A percentile compares a stretch with the other conserved stretches of the same genome.
These are phyloP conservation scores for Apostasia shenzhenica DNA, from an alignment of 106 monocot genomes.

Conservation along the genomic window DNA sequence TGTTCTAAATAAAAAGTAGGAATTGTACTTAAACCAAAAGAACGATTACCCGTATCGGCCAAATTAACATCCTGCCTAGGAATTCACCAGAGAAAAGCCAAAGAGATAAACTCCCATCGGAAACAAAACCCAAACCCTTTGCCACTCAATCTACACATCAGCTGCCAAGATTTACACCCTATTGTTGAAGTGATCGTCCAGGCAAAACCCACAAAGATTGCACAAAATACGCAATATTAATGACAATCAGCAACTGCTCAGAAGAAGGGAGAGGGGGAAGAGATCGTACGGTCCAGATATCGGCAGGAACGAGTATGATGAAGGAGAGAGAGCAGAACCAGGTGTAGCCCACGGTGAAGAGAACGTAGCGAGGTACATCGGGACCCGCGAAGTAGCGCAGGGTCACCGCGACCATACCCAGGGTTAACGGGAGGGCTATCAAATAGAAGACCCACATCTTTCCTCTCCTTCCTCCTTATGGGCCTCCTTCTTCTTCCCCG, in stretches of 20 bases:
- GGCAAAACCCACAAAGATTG: too few relatives aligned
- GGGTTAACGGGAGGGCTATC: slow-evolving; percentile 85
- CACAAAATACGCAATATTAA: neutral
- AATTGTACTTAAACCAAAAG: too few relatives aligned
- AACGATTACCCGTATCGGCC: too few relatives aligned
- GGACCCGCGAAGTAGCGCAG: slow-evolving; percentile 95
- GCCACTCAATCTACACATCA: too few relatives aligned
- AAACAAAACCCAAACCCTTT: too few relatives aligned
- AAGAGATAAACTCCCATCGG: too few relatives aligned
- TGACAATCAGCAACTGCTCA: neutral
- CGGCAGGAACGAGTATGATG: slow-evolving; percentile 98
- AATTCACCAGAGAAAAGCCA: too few relatives aligned
- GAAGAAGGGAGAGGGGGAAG: neutral
- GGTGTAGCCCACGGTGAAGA: slow-evolving; percentile 93
- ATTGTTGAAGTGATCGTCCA: too few relatives aligned
- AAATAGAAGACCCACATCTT: slow-evolving; percentile 96
- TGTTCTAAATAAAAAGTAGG: too few relatives aligned
- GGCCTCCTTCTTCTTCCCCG: slow-evolving; percentile 1
- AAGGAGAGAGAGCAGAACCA: slow-evolving; percentile 99
- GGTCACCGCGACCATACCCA: slow-evolving; percentile 88
- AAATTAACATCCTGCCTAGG: too few relatives aligned
- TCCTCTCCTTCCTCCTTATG: slow-evolving; percentile 2
- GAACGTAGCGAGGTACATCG: slow-evolving; percentile 73
- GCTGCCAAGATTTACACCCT: too few relatives aligned
- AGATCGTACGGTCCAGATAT: slow-evolving; percentile 86